Percentiles rank a stretch among this genome's conserved stretches.
These are phyloP conservation scores for Kandelia obovata DNA, from an alignment of 345 rosid species.

Conservation along the genomic window DNA sequence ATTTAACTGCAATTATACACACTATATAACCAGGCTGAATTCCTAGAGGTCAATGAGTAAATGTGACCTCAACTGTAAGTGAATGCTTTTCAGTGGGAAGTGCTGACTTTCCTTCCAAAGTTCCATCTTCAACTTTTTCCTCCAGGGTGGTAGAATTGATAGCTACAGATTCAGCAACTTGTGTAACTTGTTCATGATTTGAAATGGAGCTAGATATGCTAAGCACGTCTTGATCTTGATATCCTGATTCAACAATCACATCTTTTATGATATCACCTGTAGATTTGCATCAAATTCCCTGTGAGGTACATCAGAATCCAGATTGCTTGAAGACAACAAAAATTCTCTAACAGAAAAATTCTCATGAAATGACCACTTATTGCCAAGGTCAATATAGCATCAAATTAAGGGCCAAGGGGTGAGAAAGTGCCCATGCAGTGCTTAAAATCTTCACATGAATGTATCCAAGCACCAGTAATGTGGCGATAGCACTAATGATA, in stretches of 20 bases:
- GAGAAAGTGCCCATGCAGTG: too few relatives aligned
- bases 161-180: slow-evolving; percentile 24
- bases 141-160: slow-evolving; percentile 17
- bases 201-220: slow-evolving; percentile 34
- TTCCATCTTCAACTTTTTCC: slow-evolving; percentile 15
- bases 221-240: slow-evolving; percentile 33
- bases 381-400: not conserved
- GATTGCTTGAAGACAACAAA: not conserved
- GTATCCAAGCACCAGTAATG: not conserved
- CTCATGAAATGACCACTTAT: not conserved
- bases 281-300: slow-evolving; percentile 12
- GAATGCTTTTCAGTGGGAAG: slow-evolving; percentile 46
- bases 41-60: slow-evolving; percentile 2
- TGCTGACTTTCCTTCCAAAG: slow-evolving; percentile 16
- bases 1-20: too few relatives aligned
- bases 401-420: not conserved
- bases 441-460: not conserved
- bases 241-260: slow-evolving; percentile 24
- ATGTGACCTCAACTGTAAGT: slow-evolving; percentile 53
- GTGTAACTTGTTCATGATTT: slow-evolving; percentile 9
- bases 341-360: not conserved
- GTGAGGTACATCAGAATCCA: slow-evolving; percentile 9
- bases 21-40: not conserved
- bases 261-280: slow-evolving; percentile 26
- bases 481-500: too few relatives aligned